Percentiles rank a stretch among this genome's conserved stretches.
phyloP scores from a whole-genome alignment of 1,139 yeast genomes.

The Diutina ranongensis region DNA sequence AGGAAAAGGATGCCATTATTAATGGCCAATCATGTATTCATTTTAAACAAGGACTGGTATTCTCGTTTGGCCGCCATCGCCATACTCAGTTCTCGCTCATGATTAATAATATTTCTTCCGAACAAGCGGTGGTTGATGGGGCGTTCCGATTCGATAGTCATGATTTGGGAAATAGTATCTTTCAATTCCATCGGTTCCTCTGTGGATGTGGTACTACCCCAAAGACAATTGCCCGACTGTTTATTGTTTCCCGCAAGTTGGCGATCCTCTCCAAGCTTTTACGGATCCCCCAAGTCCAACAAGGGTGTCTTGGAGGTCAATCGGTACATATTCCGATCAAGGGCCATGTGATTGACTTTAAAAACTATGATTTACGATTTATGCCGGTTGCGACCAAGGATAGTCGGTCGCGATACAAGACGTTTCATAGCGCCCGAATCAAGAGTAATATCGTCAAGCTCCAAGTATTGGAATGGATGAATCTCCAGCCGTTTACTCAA shows the following conservation, averaged over 20 bases:
- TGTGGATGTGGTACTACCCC: neutral
- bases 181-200: neutral
- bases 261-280: neutral
- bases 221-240: neutral
- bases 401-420: neutral
- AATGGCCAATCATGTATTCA: conserved; percentile 2
- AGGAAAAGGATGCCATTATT: conserved; percentile 3
- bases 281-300: neutral
- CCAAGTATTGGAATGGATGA: conserved; percentile 3
- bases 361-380: conserved; percentile 1
- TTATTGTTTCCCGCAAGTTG: conserved; percentile 2
- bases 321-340: neutral
- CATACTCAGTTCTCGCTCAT: neutral
- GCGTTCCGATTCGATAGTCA: neutral
- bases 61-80: neutral
- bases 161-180: neutral
- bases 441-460: conserved; percentile 2
- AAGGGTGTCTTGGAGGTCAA: neutral
- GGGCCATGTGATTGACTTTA: conserved; percentile 2
- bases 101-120: neutral
- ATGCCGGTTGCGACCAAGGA: neutral
- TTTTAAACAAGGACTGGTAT: neutral
- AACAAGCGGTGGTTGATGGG: neutral
- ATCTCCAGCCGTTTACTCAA: conserved; percentile 2
- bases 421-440: conserved; percentile 2